These are phyloP conservation scores for Jackrogersella multiformis DNA, from an alignment of 495 filamentous ascomycete species.

Conservation along the genomic window DNA sequence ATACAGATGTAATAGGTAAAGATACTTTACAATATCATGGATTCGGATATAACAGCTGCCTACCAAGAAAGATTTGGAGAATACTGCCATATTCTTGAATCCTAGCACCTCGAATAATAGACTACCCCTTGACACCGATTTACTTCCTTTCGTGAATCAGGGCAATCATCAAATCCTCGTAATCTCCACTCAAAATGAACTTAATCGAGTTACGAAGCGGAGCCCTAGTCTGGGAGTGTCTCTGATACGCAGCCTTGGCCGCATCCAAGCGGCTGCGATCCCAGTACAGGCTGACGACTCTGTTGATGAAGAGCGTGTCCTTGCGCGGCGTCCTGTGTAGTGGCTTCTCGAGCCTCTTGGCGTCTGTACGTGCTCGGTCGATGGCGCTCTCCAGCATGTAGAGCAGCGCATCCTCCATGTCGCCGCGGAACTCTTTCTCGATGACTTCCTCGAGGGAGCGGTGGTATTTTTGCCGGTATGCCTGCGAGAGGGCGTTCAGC, in stretches of 20 bases:
- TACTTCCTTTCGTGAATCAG: constrained; percentile 23
- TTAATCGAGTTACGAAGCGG: constrained; percentile 10
- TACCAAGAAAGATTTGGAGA: too few species aligned
- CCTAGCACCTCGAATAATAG: not conserved
- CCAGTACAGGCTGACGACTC: constrained; percentile 75
- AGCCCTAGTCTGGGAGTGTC: constrained; percentile 49
- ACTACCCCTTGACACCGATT: not conserved
- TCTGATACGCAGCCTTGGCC: constrained; percentile 71
- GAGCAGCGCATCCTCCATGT: constrained; percentile 72
- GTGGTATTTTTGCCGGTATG: constrained; percentile 67
- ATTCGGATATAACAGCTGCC: too few species aligned
- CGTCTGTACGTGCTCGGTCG: constrained; percentile 76
- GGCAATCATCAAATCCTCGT: constrained; percentile 24
- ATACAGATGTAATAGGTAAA: too few species aligned
- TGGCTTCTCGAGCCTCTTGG: constrained; percentile 70
- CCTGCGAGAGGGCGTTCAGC: constrained; percentile 70
- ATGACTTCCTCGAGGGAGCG: constrained; percentile 69
- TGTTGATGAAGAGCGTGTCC: constrained; percentile 69
- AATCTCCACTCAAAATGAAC: constrained; percentile 9
- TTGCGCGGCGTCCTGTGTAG: constrained; percentile 81
- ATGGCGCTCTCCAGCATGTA: constrained; percentile 71
- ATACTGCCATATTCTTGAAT: too few species aligned
- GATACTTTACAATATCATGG: too few species aligned
- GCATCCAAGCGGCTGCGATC: constrained; percentile 66
- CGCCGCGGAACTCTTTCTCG: constrained; percentile 71